A percentile compares a stretch with the other conserved stretches of the same genome.
phyloP scores from a whole-genome alignment of 495 filamentous ascomycete species.

The Lepidopterella palustris region DNA sequence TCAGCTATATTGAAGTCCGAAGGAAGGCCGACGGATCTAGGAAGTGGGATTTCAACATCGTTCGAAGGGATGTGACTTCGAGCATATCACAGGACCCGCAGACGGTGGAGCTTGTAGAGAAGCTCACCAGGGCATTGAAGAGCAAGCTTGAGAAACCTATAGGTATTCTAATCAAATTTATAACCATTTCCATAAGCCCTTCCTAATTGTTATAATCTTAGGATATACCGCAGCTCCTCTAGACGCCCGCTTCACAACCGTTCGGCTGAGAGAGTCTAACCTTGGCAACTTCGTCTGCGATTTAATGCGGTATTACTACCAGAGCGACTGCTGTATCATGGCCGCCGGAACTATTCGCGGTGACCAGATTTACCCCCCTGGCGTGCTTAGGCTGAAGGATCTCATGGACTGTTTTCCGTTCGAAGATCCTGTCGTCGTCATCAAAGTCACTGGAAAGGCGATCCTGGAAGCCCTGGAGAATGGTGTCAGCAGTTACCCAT shows the following conservation, averaged over 20 bases:
- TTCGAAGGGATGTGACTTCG: constrained; percentile 61
- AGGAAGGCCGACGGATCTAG: constrained; percentile 43
- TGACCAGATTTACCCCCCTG: constrained; percentile 80
- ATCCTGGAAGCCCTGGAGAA: constrained; percentile 78
- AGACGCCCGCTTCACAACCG: constrained; percentile 79
- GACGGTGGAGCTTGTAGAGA: constrained; percentile 53
- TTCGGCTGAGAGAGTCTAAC: constrained; percentile 70
- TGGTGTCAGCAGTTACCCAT: constrained; percentile 67
- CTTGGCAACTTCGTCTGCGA: constrained; percentile 86
- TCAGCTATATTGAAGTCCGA: constrained; percentile 75
- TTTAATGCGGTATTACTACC: constrained; percentile 77
- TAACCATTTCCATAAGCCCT: not conserved
- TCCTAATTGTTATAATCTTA: not conserved
- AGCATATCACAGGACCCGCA: constrained; percentile 56
- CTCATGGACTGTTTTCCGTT: constrained; percentile 69
- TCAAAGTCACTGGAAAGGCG: constrained; percentile 58
- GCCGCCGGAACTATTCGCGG: constrained; percentile 83
- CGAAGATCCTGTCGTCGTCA: constrained; percentile 79
- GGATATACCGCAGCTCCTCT: constrained; percentile 70
- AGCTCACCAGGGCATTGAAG: constrained; percentile 62
- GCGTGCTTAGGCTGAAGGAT: constrained; percentile 68
- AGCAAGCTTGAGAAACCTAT: constrained; percentile 74
- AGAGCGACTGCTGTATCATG: constrained; percentile 75
- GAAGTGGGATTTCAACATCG: constrained; percentile 72
- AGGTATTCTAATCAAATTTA: constrained; percentile 29